Base-by-base conservation (phyloP, 768 basidiomycete species). In the Clitopilus passeckerianus region DNA sequence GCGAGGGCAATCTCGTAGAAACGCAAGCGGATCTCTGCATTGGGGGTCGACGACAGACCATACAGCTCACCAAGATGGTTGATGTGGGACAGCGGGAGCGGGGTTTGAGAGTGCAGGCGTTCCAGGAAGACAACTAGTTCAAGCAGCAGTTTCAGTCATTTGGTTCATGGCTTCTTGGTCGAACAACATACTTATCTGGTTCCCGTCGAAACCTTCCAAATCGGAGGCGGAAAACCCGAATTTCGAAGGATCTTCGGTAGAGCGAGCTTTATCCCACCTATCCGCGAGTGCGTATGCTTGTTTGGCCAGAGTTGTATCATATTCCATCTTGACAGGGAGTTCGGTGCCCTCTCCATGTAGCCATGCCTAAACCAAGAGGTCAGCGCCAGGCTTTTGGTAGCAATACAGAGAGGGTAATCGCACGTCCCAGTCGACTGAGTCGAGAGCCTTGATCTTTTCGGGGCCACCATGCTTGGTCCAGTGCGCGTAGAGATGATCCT, bases 81-180 rank as follows among this genome's bases (percentile, higher is more conserved):
- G 41, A 92, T 65, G 64, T 91, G 84, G 0, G 77, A 57, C 1
- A 77, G 68, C 0, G 93, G 90, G 16, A 94, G 79, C 0, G 88
- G 70, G 0, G 72, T 37, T 66, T 81, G 84, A n/a, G 83, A 73
- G 62, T 89, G 83, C 5, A 96, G 79, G 46, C 83, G 84, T 70
- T 95, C 89, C 50, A 96, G 82, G 79, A 96, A 95, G 57, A 87
- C 91, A 60, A 91, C 90, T 91, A 66, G 22, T 16, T 30, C 27
- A 30, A 15, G 60, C 37, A 14, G 44, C 15, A 18, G 54, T 55
- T 15, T 41, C 22, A 56, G 59, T 57, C 27, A 54, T 34, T 54
- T 30, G 56, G 20, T 24, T 34, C 27, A n/a, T 33, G 41, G 22
- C 18, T 54, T 14, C 34, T 1, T 4, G 15, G 20, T 18, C 35